These are phyloP conservation scores for Leccinum obscurum DNA, from an alignment of 768 basidiomycete species.

Conservation along the genomic window DNA sequence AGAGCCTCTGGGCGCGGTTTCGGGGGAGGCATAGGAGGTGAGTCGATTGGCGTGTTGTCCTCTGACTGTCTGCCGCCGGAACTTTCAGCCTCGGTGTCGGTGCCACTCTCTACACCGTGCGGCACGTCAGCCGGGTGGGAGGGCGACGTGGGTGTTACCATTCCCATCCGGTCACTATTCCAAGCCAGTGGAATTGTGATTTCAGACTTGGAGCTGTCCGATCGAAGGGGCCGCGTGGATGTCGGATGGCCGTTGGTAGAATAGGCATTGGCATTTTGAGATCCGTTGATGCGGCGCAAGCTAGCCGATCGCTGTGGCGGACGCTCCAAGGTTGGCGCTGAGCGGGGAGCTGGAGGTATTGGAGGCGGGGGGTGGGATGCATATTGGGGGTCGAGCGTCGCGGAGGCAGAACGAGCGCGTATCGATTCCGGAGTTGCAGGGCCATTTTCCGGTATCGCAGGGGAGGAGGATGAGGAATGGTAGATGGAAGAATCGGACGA, in stretches of 20 bases:
- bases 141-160: constrained; percentile 51
- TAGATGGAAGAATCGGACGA: constrained; percentile 31
- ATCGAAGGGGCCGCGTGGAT: constrained; percentile 11
- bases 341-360: constrained; percentile 23
- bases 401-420: constrained; percentile 39
- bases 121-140: constrained; percentile 70
- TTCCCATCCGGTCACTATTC: constrained; percentile 22
- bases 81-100: constrained; percentile 65
- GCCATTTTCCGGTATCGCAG: constrained; percentile 31
- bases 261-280: background rate
- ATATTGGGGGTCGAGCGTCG: constrained; percentile 22
- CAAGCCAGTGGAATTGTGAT: constrained; percentile 23
- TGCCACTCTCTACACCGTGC: constrained; percentile 69
- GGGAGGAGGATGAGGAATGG: constrained; percentile 42
- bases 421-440: constrained; percentile 42
- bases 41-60: constrained; percentile 23
- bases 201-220: constrained; percentile 21
- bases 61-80: constrained; percentile 38
- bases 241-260: constrained; percentile 9
- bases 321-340: constrained; percentile 36
- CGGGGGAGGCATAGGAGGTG: constrained; percentile 46
- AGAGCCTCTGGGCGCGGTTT: constrained; percentile 39
- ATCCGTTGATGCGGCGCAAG: constrained; percentile 22
- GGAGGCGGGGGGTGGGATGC: constrained; percentile 16
- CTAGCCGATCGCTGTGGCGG: constrained; percentile 36